A percentile compares a stretch with the other conserved stretches of the same genome.
Conservation (phyloP, 257 asterid species). For the Thymus quinquecostatus region DNA sequence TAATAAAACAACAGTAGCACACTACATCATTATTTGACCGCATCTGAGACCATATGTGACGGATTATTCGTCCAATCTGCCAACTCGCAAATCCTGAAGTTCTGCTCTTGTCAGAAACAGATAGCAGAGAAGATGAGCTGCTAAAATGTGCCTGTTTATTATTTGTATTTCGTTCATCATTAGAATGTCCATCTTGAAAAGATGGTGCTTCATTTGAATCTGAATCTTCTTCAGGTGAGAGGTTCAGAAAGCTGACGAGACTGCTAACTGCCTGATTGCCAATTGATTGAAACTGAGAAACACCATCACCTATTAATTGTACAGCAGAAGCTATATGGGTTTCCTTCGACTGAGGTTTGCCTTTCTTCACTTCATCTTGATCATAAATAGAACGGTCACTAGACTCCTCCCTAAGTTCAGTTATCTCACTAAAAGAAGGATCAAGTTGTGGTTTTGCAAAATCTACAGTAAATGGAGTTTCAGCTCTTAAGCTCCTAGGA, state of each 20-base stretch:
- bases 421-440: constrained; percentile 66
- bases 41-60: constrained; percentile 93
- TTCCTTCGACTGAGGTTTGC: constrained; percentile 63
- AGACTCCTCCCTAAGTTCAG: constrained; percentile 67
- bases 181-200: constrained; percentile 43
- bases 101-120: constrained; percentile 87
- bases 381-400: constrained; percentile 45
- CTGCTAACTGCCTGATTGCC: constrained; percentile 95
- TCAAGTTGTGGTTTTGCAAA: constrained; percentile 48
- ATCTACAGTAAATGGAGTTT: constrained; percentile 58
- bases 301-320: constrained; percentile 90
- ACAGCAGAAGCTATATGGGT: constrained; percentile 87
- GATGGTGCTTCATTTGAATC: constrained; percentile 66
- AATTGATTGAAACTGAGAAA: constrained; percentile 94
- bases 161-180: constrained; percentile 43
- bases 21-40: constrained; percentile 90
- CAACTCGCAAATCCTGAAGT: constrained; percentile 66
- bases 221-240: constrained; percentile 75
- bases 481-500: constrained; percentile 55
- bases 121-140: constrained; percentile 71
- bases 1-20: constrained; percentile 87
- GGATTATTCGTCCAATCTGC: constrained; percentile 78
- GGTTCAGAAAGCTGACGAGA: constrained; percentile 83
- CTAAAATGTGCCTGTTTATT: constrained; percentile 43
- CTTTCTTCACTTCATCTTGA: constrained; percentile 53